A percentile compares a stretch with the other conserved stretches of the same genome.
phyloP scores from a whole-genome alignment of 768 basidiomycete species.

The Polyporus arcularius region DNA sequence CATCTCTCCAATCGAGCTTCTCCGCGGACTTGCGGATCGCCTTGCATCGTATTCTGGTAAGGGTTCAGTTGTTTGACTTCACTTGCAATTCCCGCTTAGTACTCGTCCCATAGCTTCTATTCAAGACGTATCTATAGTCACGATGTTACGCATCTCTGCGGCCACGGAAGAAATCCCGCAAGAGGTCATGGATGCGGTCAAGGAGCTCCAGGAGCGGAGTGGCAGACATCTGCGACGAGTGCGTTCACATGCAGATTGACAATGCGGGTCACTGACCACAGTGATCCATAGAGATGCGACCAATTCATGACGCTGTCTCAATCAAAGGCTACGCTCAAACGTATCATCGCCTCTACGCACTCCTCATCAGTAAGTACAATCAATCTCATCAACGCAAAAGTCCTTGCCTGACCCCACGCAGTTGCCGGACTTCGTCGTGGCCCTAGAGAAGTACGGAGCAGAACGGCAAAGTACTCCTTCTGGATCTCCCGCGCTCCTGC shows the following conservation, averaged over 20 bases:
- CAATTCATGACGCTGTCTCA: slow-evolving; percentile 58
- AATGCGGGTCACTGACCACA: background rate
- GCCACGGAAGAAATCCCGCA: slow-evolving; percentile 57
- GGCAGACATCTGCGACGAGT: slow-evolving; percentile 63
- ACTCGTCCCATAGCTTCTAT: slow-evolving; percentile 52
- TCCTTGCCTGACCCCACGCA: slow-evolving; percentile 27
- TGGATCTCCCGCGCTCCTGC: slow-evolving; percentile 4
- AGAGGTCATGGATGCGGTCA: slow-evolving; percentile 44
- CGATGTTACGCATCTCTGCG: slow-evolving; percentile 67
- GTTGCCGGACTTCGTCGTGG: slow-evolving; percentile 71
- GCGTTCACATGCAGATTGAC: background rate
- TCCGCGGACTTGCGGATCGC: slow-evolving; percentile 46
- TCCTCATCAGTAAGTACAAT: slow-evolving; percentile 55
- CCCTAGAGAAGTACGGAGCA: slow-evolving; percentile 41
- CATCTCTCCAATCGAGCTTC: slow-evolving; percentile 49
- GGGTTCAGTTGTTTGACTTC: slow-evolving; percentile 21
- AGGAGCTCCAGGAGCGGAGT: slow-evolving; percentile 42
- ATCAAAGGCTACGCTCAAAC: slow-evolving; percentile 45
- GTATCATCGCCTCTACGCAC: slow-evolving; percentile 48
- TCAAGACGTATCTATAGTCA: slow-evolving; percentile 70
- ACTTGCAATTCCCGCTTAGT: too few relatives aligned
- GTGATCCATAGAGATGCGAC: slow-evolving; percentile 57
- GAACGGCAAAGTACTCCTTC: background rate
- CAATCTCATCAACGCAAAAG: background rate
- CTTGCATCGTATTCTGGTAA: slow-evolving; percentile 46